Evolutionary conservation across 257 asterid genomes (phyloP), one percentile per base, ranked within the genome.

Genomic region (Linaria vulgaris): DNA sequence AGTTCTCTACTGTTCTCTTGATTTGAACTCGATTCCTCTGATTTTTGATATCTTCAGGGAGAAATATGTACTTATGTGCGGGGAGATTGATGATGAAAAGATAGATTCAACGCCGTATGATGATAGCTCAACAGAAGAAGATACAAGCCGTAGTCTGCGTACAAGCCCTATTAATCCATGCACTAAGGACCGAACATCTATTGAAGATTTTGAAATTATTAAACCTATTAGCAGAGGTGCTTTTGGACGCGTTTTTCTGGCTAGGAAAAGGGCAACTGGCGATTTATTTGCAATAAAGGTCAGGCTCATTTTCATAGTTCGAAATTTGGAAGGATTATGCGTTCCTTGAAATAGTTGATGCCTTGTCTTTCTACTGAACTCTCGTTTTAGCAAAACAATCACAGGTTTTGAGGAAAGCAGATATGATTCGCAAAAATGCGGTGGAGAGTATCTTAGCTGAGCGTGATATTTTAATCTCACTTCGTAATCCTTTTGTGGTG

Each of bases 401-500:
- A 56, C 83, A 92, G 98, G 98, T 92, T 76, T 78, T 94, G 70
- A 87, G 83, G 80, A 94, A 94, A 75, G 96, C 94, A 55, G 99
- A 90, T 65, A 94, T 83, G 97, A 90, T 94, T 62, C 86, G 95
- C 34, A 94, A 94, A 83, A 94, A 94, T 84, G 91, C 97, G 15
- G 97, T 94, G 64, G 96, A 94, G 70, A 90, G 84, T 74, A 94
- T 94, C 73, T 81, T 94, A 82, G 97, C 99, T 17, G 99, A 94
- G 79, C 91, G 99, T 21, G 95, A 94, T 69, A 94, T 94, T 76
- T 68, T 94, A 74, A 94, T 94, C 76, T 85, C 99, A 27, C 84
- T 87, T 69, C 99, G 99, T 73, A 94, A 90, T 84, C 99, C 97
- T 67, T 94, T 94, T 82, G 99, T 94, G 94, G 97, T 92, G 80